Evolutionary conservation across 2,329 filamentous ascomycete species (phyloP).

Genomic region (Apiospora pterosperma): DNA sequence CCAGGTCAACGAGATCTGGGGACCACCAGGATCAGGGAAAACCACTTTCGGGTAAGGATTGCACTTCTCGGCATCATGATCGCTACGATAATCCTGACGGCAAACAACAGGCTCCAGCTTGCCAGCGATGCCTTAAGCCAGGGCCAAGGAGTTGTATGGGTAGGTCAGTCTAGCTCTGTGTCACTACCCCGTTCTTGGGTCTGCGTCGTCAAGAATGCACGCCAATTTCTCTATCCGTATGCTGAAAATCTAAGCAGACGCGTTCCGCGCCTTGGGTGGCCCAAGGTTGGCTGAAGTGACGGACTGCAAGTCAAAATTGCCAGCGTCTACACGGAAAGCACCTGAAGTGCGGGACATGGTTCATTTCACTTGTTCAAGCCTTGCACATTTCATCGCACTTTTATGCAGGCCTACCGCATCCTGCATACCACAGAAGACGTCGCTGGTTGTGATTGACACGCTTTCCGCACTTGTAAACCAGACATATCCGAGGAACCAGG

Average conservation of each 20-base stretch:
- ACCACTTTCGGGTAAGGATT: constrained; percentile 70
- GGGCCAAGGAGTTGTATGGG: constrained; percentile 70
- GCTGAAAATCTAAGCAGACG: constrained; percentile 27
- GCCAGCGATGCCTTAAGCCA: constrained; percentile 59
- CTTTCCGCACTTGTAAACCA: constrained; percentile 73
- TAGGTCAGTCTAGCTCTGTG: constrained; percentile 56
- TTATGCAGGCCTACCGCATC: constrained; percentile 62
- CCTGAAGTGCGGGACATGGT: constrained; percentile 23
- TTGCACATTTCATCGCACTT: constrained; percentile 73
- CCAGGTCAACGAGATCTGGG: constrained; percentile 83
- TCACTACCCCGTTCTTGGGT: neutral
- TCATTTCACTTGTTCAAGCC: constrained; percentile 52
- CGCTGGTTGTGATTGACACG: constrained; percentile 74
- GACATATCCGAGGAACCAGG: constrained; percentile 64
- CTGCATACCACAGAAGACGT: constrained; percentile 60
- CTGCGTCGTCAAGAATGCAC: neutral
- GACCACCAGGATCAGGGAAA: constrained; percentile 82
- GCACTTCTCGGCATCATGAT: neutral
- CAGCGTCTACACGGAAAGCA: constrained; percentile 4
- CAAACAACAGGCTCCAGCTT: constrained; percentile 63
- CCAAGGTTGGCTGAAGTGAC: constrained; percentile 32
- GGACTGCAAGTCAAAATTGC: constrained; percentile 6
- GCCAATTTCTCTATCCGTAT: constrained; percentile 7
- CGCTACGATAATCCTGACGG: constrained; percentile 8
- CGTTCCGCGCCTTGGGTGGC: constrained; percentile 41